Evolutionary conservation across 139 green algal species (phyloP).

Genomic region (Picochlorum sp.): DNA sequence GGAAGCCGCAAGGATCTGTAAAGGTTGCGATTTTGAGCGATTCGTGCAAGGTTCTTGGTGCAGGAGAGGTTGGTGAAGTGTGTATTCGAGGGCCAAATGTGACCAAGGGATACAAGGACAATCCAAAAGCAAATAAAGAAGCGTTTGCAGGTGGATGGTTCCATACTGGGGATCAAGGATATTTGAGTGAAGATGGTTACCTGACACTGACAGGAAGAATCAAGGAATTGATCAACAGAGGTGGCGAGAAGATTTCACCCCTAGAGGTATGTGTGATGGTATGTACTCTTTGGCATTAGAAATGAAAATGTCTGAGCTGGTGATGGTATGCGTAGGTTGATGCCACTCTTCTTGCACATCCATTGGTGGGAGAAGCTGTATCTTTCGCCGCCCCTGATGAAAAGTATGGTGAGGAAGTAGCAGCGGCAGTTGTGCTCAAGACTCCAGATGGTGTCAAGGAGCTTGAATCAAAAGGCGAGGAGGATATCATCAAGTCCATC

Average conservation of each 20-base stretch:
- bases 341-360: conserved; percentile 57
- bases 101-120: conserved; percentile 72
- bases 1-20: background rate
- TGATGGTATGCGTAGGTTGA: conserved; percentile 52
- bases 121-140: conserved; percentile 66
- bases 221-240: conserved; percentile 91
- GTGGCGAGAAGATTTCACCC: conserved; percentile 80
- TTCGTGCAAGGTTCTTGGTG: background rate
- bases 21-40: conserved; percentile 8
- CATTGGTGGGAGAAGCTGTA: conserved; percentile 66
- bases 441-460: conserved; percentile 13
- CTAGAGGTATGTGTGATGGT: conserved; percentile 52
- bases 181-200: conserved; percentile 67
- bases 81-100: conserved; percentile 72
- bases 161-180: conserved; percentile 65
- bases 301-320: background rate
- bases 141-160: conserved; percentile 55
- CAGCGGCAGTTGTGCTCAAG: conserved; percentile 63
- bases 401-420: conserved; percentile 80
- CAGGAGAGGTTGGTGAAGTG: conserved; percentile 60
- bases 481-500: conserved; percentile 26
- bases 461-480: conserved; percentile 2
- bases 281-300: background rate
- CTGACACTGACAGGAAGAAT: conserved; percentile 73
- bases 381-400: conserved; percentile 70